A percentile compares a stretch with the other conserved stretches of the same genome.
Evolutionary conservation across 1,284 basidiomycete genomes (phyloP).

Genomic region (Tilletiaria anomala): DNA sequence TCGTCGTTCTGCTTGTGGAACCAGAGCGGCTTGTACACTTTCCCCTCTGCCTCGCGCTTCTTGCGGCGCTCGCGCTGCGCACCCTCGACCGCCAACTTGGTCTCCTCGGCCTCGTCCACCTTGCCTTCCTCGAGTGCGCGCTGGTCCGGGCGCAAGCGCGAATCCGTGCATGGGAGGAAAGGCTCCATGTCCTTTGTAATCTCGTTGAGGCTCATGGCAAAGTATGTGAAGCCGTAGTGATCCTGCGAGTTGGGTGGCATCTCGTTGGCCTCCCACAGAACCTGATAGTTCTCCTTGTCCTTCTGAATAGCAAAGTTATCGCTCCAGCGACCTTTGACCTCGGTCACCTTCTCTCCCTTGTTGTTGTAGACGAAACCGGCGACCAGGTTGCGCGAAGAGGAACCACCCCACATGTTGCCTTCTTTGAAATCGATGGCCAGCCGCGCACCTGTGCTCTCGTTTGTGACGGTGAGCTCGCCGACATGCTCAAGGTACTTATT

Average conservation of each 20-base stretch:
- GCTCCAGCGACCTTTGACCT: constrained; percentile 30
- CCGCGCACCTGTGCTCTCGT: constrained; percentile 19
- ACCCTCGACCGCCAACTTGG: constrained; percentile 61
- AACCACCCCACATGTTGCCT: constrained; percentile 31
- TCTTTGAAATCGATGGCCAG: constrained; percentile 35
- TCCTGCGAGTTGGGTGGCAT: constrained; percentile 27
- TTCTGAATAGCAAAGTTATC: constrained; percentile 22
- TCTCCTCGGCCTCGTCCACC: constrained; percentile 57
- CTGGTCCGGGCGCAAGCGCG: constrained; percentile 69
- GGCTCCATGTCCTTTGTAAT: constrained; percentile 48
- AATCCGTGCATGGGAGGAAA: constrained; percentile 66
- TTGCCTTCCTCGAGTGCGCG: constrained; percentile 69
- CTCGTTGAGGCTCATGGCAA: constrained; percentile 38
- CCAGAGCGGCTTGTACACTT: constrained; percentile 18
- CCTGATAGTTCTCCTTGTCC: constrained; percentile 29
- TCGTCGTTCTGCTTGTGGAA: constrained; percentile 23
- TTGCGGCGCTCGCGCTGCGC: constrained; percentile 41
- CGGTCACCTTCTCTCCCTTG: constrained; percentile 14
- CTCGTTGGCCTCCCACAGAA: constrained; percentile 33
- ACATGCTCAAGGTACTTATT: constrained; percentile 40
- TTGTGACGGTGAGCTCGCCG: constrained; percentile 32
- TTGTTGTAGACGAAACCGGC: constrained; percentile 25
- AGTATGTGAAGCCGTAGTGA: constrained; percentile 39
- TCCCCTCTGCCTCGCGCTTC: constrained; percentile 39
- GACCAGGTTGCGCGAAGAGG: constrained; percentile 22